phyloP scores from a whole-genome alignment of 306 rosid species.

The Acacia crassicarpa region DNA sequence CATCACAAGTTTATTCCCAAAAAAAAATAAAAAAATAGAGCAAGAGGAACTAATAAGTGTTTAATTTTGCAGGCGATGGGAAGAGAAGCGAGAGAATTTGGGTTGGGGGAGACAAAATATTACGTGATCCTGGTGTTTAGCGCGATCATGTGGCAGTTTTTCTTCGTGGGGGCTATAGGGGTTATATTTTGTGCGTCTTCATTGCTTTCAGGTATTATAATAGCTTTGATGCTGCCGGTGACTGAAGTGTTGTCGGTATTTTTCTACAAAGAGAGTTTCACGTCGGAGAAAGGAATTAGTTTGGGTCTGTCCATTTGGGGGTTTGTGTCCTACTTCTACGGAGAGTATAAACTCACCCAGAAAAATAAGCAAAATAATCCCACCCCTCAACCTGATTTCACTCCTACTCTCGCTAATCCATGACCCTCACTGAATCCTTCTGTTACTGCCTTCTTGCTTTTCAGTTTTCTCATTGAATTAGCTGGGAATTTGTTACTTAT shows the following conservation, averaged over 20 bases:
- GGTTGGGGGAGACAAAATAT: constrained; percentile 56
- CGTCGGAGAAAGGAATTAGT: constrained; percentile 68
- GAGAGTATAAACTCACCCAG: constrained; percentile 53
- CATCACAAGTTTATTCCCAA: neutral
- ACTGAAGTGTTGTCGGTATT: constrained; percentile 67
- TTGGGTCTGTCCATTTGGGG: constrained; percentile 85
- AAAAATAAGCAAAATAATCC: constrained; percentile 15
- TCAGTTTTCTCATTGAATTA: neutral
- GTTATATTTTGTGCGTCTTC: constrained; percentile 74
- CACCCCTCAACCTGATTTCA: constrained; percentile 20
- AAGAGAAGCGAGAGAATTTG: constrained; percentile 64
- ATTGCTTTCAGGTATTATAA: constrained; percentile 57
- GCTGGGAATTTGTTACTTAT: neutral
- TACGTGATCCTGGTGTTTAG: constrained; percentile 53
- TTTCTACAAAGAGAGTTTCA: constrained; percentile 64
- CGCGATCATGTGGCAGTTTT: constrained; percentile 67
- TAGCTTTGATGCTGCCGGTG: constrained; percentile 57
- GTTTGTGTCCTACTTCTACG: constrained; percentile 75
- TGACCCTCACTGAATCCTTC: neutral
- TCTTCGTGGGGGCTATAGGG: constrained; percentile 80
- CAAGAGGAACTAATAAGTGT: neutral
- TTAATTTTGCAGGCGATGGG: constrained; percentile 50
- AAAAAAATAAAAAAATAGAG: too few relatives aligned
- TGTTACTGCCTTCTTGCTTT: neutral
- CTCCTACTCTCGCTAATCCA: constrained; percentile 26